These are phyloP conservation scores for Epichloe glyceriae DNA, from an alignment of 2,329 filamentous ascomycete genomes.

Conservation along the genomic window DNA sequence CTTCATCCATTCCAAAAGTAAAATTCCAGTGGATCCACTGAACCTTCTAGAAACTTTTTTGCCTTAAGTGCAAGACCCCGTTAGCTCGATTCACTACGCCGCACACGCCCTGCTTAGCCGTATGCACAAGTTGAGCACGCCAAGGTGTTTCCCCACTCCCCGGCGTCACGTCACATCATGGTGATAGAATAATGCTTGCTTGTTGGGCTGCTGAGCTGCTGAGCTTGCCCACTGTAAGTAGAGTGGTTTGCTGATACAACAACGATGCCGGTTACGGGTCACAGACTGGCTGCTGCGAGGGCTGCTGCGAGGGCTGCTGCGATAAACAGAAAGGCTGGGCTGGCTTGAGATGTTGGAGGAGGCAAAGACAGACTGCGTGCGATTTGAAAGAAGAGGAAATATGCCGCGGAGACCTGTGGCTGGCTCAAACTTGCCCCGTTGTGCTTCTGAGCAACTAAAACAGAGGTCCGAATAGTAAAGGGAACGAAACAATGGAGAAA, in stretches of 20 bases:
- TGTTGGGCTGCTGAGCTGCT: neutral
- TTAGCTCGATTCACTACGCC: neutral
- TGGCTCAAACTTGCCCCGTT: neutral
- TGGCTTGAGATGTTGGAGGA: neutral
- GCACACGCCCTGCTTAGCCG: neutral
- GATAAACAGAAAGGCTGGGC: conserved; percentile 3
- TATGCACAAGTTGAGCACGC: conserved; percentile 1
- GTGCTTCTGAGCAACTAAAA: neutral
- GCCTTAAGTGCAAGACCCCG: conserved; percentile 23
- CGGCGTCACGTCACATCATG: conserved; percentile 2
- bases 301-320: neutral
- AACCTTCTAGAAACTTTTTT: conserved; percentile 31
- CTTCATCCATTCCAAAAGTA: neutral
- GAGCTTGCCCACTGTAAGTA: neutral
- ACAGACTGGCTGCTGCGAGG: neutral
- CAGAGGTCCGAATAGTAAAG: neutral
- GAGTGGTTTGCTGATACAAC: conserved; percentile 6
- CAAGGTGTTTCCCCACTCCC: neutral
- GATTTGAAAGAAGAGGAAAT: neutral
- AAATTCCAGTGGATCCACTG: conserved; percentile 20
- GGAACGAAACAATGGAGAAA: neutral
- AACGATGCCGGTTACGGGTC: conserved; percentile 3
- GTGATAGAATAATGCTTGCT: neutral
- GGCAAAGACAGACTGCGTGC: neutral
- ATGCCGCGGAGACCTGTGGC: neutral